Base-by-base conservation (phyloP, 2,329 filamentous ascomycete genomes). In the Thyridium curvatum region DNA sequence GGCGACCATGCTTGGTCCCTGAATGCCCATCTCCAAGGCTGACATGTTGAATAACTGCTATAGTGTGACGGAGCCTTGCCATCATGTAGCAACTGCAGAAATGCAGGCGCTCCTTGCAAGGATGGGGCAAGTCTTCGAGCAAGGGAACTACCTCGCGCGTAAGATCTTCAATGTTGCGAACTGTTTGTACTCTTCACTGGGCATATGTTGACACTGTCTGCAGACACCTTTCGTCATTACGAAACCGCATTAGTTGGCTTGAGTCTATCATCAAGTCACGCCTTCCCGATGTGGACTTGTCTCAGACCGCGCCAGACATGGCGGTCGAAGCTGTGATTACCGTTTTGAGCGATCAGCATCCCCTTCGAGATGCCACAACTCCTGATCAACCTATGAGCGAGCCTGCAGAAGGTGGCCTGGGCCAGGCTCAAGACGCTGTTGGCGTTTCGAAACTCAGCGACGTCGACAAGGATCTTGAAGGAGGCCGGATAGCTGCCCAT, bases 41-140 rank as follows among this genome's bases (percentile, higher is more conserved):
- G 21, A 26, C 10, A 10, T 26, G 10, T 26, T 26, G 21, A 10
- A 10, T 26, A 26, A 26, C 12, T 30, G 13, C 14, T 5, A 37
- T 15, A 70, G 66, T 73, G 69, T 32, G 66, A 70, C 44, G 65
- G 68, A 2, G 56, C 60, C 14, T 38, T 59, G 0, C 68, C 69
- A 2, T 46, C 54, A 0, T 71, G 68, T 30, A 59, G 61, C 7
- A 63, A 64, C 3, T 73, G 69, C 40, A 52, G 53, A 18, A 70
- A 66, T 44, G 63, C 64, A 0, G 59, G 58, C 2, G 57, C 56
- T 3, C 41, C 50, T 2, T 73, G 69, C 39, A 48, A 63, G 2
- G 68, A 70, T 39, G 67, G 68, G 21, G 64, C 66, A 12, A 70
- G 62, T 35, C 56, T 53, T 2, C 53, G 59, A 15, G 44, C 61